Evolutionary conservation across 345 rosid species (phyloP), one percentile per base, ranked within the genome.

Genomic region (Viola odorata): DNA sequence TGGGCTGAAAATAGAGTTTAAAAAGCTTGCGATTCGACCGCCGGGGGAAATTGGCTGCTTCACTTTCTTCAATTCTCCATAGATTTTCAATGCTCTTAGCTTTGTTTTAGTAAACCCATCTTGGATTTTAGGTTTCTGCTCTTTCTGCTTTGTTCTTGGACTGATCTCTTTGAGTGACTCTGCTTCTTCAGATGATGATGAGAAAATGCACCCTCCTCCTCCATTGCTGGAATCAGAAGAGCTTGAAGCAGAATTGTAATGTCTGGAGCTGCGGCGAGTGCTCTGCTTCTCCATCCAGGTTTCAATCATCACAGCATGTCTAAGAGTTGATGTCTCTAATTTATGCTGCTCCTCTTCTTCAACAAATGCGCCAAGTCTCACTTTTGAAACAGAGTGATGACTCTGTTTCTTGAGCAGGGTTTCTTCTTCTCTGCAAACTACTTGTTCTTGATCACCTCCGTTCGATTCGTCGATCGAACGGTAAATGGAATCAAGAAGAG

Each of bases 21-120:
- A 65, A 67, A 91, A 91, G 63, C 70, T 79, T 0, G 94, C 72
- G 50, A 91, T 77, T 41, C 89, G 81, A 4, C 82, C 84, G 1
- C 97, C 88, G 0, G 97, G 97, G 5, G 96, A 91, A 23, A 81
- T 66, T 39, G 94, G 97, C 55, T 91, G 87, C 89, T 87, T 91
- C 53, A 78, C 78, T 64, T 71, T 87, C 82, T 85, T 84, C 16
- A 83, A 44, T 68, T 86, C 89, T 1, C 82, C 73, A 50, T 77
- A 70, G 50, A 89, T 75, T 68, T 78, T 86, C 67, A 78, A 32
- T 0, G 84, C 87, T 69, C 75, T 65, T 23, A 80, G 72, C 66
- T 83, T 89, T 1, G 84, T 83, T 72, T 73, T 85, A 3, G 73
- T 42, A 45, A 85, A 79, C 12, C 85, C 82, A 13, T 67, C 77